Base-by-base conservation (phyloP, 2,329 filamentous ascomycete species). In the Hymenoscyphus fructigenus region DNA sequence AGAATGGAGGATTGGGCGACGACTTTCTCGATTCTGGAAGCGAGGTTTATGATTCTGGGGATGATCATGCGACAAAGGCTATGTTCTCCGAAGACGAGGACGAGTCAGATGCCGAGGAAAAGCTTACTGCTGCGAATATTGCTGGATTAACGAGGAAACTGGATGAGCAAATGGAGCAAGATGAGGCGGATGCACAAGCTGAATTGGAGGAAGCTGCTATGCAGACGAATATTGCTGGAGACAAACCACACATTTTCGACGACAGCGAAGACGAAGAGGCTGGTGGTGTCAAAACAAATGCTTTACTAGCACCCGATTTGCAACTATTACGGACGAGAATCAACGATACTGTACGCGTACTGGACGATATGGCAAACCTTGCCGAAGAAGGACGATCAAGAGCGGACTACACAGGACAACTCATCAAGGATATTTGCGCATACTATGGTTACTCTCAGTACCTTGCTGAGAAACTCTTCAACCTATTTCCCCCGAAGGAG, bases 51-150 rank as follows among this genome's bases (percentile, higher is more conserved):
- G 77, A 80, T 65, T 78, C 78, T 34, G 85, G 85, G 68, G 82
- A 83, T 59, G 80, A 82, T 70, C 88, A 88, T 0, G 83, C 78
- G 76, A 84, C 70, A 67, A 80, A 84, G 73, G 86, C 89, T 69
- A 92, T 97, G 83, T 99, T 96, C 83, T 98, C 95, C 0, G 95
- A 98, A 69, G 94, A 98, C 74, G 93, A 96, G 72, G 91, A 94
- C 69, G 89, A 93, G 60, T 93, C 91, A 0, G 92, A 96, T 72
- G 89, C 88, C 5, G 92, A 97, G 79, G 93, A 97, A 79, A 90
- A 89, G 76, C 84, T 99, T 70, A 99, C 92, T 60, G 93, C 93
- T 1, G 95, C 95, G 68, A 99, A 99, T 78, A 98, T 99, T 68
- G 95, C 90, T 73, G 95, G 95, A 65, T 81, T 99, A 63, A 93